phyloP scores from a whole-genome alignment of 2,329 filamentous ascomycete genomes.

The Talaromyces atroroseus region DNA sequence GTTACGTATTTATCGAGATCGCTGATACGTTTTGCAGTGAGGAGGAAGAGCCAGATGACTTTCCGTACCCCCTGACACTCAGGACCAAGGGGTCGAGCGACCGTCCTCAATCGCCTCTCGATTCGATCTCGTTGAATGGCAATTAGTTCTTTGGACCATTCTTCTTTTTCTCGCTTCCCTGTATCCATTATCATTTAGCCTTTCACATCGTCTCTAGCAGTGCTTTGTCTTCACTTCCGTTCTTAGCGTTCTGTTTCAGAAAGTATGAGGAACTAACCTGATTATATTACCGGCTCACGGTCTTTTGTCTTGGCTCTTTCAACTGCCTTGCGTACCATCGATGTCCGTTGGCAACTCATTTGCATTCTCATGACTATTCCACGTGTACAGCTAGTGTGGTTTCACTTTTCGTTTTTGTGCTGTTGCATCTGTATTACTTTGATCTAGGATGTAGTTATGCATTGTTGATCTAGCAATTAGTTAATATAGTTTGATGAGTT shows the following conservation, averaged over 20 bases:
- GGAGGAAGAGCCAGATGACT: slow-evolving; percentile 84
- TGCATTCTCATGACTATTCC: background rate
- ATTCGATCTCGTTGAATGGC: slow-evolving; percentile 30
- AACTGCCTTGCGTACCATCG: background rate
- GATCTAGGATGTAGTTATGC: slow-evolving; percentile 8
- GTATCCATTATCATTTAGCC: background rate
- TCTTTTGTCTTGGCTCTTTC: background rate
- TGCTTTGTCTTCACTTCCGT: background rate
- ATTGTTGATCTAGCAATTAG: slow-evolving; percentile 1
- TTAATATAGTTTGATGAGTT: background rate
- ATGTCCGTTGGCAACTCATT: background rate
- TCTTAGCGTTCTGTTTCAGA: background rate
- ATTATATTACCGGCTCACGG: background rate
- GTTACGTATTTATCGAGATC: background rate
- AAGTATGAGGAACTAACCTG: background rate
- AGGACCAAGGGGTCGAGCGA: slow-evolving; percentile 42
- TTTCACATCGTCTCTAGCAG: background rate
- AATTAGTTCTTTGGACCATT: background rate
- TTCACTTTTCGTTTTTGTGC: background rate
- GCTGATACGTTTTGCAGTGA: slow-evolving; percentile 52
- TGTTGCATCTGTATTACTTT: background rate
- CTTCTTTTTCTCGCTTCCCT: background rate
- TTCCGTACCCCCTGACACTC: slow-evolving; percentile 65
- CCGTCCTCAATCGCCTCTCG: slow-evolving; percentile 32
- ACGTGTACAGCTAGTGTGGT: slow-evolving; percentile 10